Evolutionary conservation across 2,329 filamentous ascomycete species (phyloP), one percentile per base, ranked within the genome.

Genomic region (Waltergamsia citrina): DNA sequence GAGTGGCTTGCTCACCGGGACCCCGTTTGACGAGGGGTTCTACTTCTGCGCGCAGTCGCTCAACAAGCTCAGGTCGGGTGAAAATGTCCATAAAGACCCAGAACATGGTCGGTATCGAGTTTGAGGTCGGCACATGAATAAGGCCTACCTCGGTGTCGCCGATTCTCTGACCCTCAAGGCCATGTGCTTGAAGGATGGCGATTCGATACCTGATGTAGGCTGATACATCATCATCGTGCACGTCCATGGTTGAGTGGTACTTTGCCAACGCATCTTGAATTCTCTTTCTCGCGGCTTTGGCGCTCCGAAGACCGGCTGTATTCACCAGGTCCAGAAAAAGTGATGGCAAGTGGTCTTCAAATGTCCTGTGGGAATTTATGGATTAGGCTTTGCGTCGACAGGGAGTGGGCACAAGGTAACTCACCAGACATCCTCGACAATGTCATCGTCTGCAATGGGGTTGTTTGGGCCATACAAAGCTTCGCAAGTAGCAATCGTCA

Each of bases 381-480:
- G n/a, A n/a, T 37, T 14, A 3, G 43, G 30, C 4, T 32, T 27
- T 7, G 9, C n/a, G n/a, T 25, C 23, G n/a, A 9, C 23, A 25
- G 23, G 15, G 28, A 14, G 17, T 27, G 28, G 15, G 17, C 6
- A 17, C 9, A 30, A 11, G 28, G 28, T 30, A 25, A 40, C 46
- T 32, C 46, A 58, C 59, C 53, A 57, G n/a, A 66, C 51, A n/a
- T 52, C 50, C 7, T 62, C 45, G 3, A 60, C 34, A 4, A 66
- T 40, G 4, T 51, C 44, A 8, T 63, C 41, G 3, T 45, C 31
- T 16, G 46, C 50, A 28, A 65, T 48, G 0, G 65, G 62, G 33
- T 67, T 68, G 7, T 61, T 41, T 1, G 56, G 50, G 4, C 67
- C 67, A 31, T 57, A 66, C 21, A 71, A 42, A 1, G 57, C 55